Evolutionary conservation across 169 alveolate species (phyloP).

Genomic region (Cardiosporidium cionae): DNA sequence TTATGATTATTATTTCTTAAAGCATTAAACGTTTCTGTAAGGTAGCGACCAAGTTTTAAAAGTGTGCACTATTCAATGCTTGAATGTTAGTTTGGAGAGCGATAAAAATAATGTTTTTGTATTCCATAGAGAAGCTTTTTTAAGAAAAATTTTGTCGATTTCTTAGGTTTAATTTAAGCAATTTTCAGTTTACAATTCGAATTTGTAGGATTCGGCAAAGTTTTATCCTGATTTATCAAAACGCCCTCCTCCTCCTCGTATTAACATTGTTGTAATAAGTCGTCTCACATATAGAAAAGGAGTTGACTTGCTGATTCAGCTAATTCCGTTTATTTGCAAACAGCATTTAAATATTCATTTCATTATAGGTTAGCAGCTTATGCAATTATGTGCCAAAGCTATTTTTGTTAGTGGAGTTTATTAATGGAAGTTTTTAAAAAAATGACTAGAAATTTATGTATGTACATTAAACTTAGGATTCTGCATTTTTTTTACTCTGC

Average conservation of each 20-base stretch:
- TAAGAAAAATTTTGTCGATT: too few species aligned
- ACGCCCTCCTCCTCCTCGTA: constrained; percentile 58
- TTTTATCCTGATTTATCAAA: constrained; percentile 52
- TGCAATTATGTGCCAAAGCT: background rate
- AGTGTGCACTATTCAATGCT: too few species aligned
- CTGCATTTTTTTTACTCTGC: too few species aligned
- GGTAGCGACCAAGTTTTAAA: too few species aligned
- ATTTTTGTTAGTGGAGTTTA: background rate
- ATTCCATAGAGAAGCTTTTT: too few species aligned
- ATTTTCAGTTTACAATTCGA: constrained; percentile 9
- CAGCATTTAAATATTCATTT: constrained; percentile 69
- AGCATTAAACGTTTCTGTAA: too few species aligned
- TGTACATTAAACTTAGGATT: too few species aligned
- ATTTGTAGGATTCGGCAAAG: constrained; percentile 51
- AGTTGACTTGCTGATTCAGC: constrained; percentile 86
- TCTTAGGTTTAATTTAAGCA: too few species aligned
- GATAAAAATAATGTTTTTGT: too few species aligned
- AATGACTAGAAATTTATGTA: too few species aligned
- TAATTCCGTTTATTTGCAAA: constrained; percentile 90
- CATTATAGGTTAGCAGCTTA: constrained; percentile 11
- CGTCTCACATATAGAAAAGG: constrained; percentile 97
- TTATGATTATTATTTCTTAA: too few species aligned
- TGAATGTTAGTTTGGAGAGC: too few species aligned
- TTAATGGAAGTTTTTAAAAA: background rate
- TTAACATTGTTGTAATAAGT: constrained; percentile 84